These are phyloP conservation scores for Blastomyces emzantsi DNA, from an alignment of 2,329 filamentous ascomycete genomes.

Conservation along the genomic window DNA sequence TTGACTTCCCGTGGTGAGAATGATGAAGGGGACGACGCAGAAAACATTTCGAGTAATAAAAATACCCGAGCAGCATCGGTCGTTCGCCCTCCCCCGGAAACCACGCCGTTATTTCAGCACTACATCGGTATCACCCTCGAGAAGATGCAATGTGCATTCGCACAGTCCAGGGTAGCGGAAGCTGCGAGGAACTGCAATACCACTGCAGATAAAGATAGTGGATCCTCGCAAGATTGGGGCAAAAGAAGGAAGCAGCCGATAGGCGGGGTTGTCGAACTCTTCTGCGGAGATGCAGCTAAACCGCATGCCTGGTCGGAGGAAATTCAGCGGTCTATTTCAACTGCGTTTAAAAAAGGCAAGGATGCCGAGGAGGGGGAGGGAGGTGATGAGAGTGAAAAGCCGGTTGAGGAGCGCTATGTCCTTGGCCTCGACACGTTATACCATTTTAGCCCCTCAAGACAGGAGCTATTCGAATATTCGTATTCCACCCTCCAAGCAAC, in stretches of 20 bases:
- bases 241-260: slow-evolving; percentile 4
- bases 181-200: neutral
- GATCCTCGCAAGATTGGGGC: neutral
- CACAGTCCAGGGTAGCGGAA: slow-evolving; percentile 14
- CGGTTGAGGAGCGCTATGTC: slow-evolving; percentile 25
- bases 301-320: slow-evolving; percentile 24
- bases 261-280: slow-evolving; percentile 26
- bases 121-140: slow-evolving; percentile 50
- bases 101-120: slow-evolving; percentile 26
- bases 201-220: neutral
- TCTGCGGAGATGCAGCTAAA: slow-evolving; percentile 43
- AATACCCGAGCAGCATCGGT: too few species aligned
- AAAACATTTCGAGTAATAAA: neutral
- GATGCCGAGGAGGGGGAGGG: slow-evolving; percentile 8
- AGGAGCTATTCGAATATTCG: slow-evolving; percentile 39
- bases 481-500: slow-evolving; percentile 37
- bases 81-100: neutral
- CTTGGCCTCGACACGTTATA: slow-evolving; percentile 50
- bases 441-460: slow-evolving; percentile 47
- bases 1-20: neutral
- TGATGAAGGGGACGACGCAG: neutral
- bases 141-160: slow-evolving; percentile 36
- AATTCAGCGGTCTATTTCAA: slow-evolving; percentile 7
- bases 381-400: too few species aligned
- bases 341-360: neutral